phyloP scores from a whole-genome alignment of 305 asterid species.

The Fraxinus sp. region DNA sequence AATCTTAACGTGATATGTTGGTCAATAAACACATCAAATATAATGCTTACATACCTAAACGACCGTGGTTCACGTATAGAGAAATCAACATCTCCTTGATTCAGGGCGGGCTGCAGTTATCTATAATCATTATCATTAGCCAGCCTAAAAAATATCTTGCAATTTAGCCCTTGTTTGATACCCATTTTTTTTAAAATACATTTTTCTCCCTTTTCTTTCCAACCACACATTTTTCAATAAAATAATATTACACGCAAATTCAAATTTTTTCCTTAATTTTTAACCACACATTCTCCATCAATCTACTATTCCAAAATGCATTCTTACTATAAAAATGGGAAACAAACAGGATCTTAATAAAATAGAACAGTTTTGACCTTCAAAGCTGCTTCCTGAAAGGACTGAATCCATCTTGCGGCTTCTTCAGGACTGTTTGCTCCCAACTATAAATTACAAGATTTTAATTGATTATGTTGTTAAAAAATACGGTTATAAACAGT shows the following conservation, averaged over 20 bases:
- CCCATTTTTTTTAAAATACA: too few relatives aligned
- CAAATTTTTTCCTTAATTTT: too few relatives aligned
- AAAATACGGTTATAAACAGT: conserved; percentile 21
- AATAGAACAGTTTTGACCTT: conserved; percentile 49
- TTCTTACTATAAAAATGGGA: too few relatives aligned
- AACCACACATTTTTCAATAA: too few relatives aligned
- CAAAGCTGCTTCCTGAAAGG: conserved; percentile 83
- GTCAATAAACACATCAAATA: conserved; percentile 20
- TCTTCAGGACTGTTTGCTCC: conserved; percentile 98
- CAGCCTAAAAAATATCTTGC: conserved; percentile 24
- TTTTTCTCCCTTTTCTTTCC: too few relatives aligned
- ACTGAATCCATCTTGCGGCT: conserved; percentile 93
- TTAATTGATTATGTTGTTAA: conserved; percentile 18
- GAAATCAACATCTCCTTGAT: conserved; percentile 44
- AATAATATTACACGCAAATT: too few relatives aligned
- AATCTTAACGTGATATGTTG: conserved; percentile 1
- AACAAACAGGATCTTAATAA: neutral
- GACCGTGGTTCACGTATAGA: conserved; percentile 46
- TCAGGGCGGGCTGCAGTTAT: conserved; percentile 63
- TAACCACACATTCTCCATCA: too few relatives aligned
- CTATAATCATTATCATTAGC: conserved; percentile 32
- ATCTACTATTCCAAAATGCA: too few relatives aligned
- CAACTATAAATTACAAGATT: conserved; percentile 47
- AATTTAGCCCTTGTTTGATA: neutral
- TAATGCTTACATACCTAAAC: conserved; percentile 48